Base-by-base conservation (phyloP, 306 rosid species). In the Gastrolobium bilobum region DNA sequence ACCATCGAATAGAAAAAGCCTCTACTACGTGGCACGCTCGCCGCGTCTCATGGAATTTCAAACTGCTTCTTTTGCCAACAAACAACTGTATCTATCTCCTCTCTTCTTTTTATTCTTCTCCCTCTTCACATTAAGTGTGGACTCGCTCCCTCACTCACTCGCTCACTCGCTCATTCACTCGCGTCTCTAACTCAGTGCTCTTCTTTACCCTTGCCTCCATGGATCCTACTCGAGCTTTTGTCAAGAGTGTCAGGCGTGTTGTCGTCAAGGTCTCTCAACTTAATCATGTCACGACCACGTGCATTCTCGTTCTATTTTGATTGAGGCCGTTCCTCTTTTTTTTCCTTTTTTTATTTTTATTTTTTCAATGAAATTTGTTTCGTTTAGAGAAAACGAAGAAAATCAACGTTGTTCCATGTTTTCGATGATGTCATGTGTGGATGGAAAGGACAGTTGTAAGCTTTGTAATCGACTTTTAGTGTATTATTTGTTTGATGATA, bases 221-320 rank as follows among this genome's bases (percentile, higher is more conserved):
- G 83, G 85, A 88, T 88, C 88, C 84, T 9, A 77, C 85, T 48
- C 83, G 90, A 68, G 82, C 75, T 46, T 88, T 86, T 34, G 80
- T 84, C 26, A 88, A 10, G 65, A 50, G 38, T 47, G 81, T 82
- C n/a, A 88, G 37, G 56, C 92, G 92, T 42, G 71, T 88, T 20
- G 82, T 88, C 2, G 78, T 88, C n/a, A 88, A 88, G 92, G 92
- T 87, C 47, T 29, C 9, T 1, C 9, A 4, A 4, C 4, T 30
- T 58, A 1, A 33, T 33, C 15, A 59, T 2, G 33, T 33, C 40
- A 58, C 0, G 31, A 30, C 15, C 10, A 58, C 42, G 30, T 9
- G 39, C 65, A 59, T 11, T 59, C 40, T 31, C 11, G 4, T 59
- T 59, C 3, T 33, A 4, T 10, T 59, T 33, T 4, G 0, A 59